Conservation (phyloP, 176 grass and related monocot species). For the Chrysopogon serrulatus region DNA sequence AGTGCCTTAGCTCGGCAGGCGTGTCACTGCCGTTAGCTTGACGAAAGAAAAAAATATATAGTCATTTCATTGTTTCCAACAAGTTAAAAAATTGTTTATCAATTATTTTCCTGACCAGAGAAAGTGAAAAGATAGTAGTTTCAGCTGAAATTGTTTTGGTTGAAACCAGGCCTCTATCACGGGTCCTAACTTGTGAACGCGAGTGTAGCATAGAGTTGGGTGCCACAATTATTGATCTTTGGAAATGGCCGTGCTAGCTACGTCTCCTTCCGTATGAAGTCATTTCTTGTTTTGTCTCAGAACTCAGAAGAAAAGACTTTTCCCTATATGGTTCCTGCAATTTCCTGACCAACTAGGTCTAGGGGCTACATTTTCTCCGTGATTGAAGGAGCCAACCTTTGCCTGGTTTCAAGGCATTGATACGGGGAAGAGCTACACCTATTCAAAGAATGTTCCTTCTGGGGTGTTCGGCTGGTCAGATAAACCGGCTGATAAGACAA, state of each 20-base stretch:
- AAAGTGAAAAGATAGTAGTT: too few species aligned
- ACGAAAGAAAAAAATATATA: too few species aligned
- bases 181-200: background rate
- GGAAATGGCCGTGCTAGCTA: background rate
- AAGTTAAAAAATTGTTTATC: too few species aligned
- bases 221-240: constrained; percentile 4
- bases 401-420: constrained; percentile 8
- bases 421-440: background rate
- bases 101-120: too few species aligned
- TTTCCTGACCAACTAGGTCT: background rate
- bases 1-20: too few species aligned
- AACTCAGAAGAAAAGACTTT: background rate
- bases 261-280: background rate
- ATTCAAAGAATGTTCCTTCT: background rate
- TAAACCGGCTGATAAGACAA: too few species aligned
- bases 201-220: background rate
- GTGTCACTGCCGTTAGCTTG: too few species aligned
- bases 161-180: background rate
- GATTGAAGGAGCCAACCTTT: constrained; percentile 21
- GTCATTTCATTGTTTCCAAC: too few species aligned
- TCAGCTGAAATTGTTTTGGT: too few species aligned
- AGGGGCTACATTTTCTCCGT: constrained; percentile 6
- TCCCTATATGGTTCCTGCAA: background rate
- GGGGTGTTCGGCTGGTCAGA: too few species aligned
- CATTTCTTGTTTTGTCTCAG: background rate